Base-by-base conservation (phyloP, 108 stramenopile species). In the Nitzschia sp. region DNA sequence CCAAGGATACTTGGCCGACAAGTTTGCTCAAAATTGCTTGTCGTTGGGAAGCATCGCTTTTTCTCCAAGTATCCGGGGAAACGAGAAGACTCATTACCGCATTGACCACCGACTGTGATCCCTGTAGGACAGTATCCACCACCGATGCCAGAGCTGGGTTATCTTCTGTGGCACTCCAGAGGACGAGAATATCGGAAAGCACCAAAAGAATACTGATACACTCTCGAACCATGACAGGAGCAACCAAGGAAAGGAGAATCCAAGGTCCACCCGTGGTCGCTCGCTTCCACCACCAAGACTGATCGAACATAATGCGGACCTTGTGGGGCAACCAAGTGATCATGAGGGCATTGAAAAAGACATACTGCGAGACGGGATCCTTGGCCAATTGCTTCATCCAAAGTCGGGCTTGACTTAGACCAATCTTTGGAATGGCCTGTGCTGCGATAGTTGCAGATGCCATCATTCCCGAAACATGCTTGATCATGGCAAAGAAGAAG, bases 331-430 rank as follows among this genome's bases (percentile, higher is more conserved):
- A 65, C 92, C 92, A 93, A 25, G 87, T 61, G 29, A 84, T 59
- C 43, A 93, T 14, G 15, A 88, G 58, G 0, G 92, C 84, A 57
- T 82, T 80, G 50, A 86, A 90, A 67, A 90, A 90, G 24, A 90
- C 78, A 71, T 93, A 93, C 41, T 90, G 89, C 20, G 86, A 84
- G 10, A 93, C 77, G 12, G 92, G 92, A 76, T 93, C 92, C 3
- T 52, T 25, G 3, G 78, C 87, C 34, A 93, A 58, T 8, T 57
- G 10, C 65, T 90, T 83, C 72, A 93, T 75, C 69, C 83, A 76
- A 44, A 40, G 19, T 21, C 89, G 78, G 41, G 86, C 72, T 53
- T 84, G 53, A n/a, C 75, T 58, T 46, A 88, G 44, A 3, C 89
- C 89, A 37, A 86, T 65, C 22, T 85, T 60, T 1, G 89, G 89